Percentiles rank a stretch among this genome's conserved stretches.
Conservation (phyloP, 164 flowering plant genomes). For the Piper betle region DNA sequence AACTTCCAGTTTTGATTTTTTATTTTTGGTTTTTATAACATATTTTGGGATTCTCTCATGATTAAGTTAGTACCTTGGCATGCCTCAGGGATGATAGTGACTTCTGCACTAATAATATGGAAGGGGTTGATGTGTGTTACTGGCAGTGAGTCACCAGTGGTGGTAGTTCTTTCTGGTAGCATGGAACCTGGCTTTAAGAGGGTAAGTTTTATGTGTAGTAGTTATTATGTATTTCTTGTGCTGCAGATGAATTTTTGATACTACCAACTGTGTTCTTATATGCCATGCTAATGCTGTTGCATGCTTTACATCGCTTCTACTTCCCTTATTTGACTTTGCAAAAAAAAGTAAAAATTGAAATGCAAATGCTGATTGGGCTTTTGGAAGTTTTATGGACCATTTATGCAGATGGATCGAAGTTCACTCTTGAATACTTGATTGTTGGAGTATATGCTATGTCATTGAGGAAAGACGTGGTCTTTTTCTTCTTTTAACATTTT, state of each 20-base stretch:
- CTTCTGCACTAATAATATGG: slow-evolving; percentile 77
- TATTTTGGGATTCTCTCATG: neutral
- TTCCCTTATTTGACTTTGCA: neutral
- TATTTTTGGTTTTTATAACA: neutral
- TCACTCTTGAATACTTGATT: neutral
- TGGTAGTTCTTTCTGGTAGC: slow-evolving; percentile 72
- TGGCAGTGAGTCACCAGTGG: slow-evolving; percentile 82
- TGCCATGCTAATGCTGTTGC: neutral
- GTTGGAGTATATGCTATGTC: neutral
- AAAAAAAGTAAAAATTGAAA: neutral
- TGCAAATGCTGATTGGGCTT: neutral
- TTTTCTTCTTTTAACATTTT: neutral
- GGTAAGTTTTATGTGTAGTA: slow-evolving; percentile 20
- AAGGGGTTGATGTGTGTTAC: slow-evolving; percentile 67
- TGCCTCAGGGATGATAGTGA: slow-evolving; percentile 55
- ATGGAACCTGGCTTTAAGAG: slow-evolving; percentile 86
- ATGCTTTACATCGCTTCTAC: neutral
- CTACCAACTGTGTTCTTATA: neutral
- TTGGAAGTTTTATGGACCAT: neutral
- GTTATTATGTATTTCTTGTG: neutral
- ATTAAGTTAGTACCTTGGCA: neutral
- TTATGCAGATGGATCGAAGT: neutral
- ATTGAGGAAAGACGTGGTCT: neutral
- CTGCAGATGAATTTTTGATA: neutral
- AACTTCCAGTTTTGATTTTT: neutral